These are phyloP conservation scores for Cadophora sp. DNA, from an alignment of 2,329 filamentous ascomycete species.

Conservation along the genomic window DNA sequence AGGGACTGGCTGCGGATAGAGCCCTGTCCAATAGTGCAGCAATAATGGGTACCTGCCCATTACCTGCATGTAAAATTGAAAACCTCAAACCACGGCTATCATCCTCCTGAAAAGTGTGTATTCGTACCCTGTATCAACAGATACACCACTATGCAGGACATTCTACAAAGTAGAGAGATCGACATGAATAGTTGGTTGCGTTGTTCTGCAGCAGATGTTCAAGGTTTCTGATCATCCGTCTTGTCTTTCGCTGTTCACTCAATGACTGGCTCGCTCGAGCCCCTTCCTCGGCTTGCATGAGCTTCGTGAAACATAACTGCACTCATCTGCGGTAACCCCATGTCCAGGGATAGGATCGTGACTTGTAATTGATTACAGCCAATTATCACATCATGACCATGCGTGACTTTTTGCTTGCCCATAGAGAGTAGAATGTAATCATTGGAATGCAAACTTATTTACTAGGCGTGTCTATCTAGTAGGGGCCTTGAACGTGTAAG, in stretches of 20 bases:
- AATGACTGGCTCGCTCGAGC: slow-evolving; percentile 15
- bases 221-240: slow-evolving; percentile 6
- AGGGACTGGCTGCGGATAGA: slow-evolving; percentile 3
- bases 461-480: neutral
- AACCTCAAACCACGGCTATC: neutral
- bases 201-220: slow-evolving; percentile 4
- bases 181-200: neutral
- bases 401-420: slow-evolving; percentile 5
- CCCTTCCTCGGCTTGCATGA: slow-evolving; percentile 19
- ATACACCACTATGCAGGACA: neutral
- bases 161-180: neutral
- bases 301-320: slow-evolving; percentile 23
- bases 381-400: slow-evolving; percentile 11
- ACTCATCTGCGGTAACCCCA: slow-evolving; percentile 11
- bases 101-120: neutral
- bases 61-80: neutral
- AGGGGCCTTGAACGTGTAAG: too few species aligned
- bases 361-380: slow-evolving; percentile 1
- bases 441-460: neutral
- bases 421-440: neutral
- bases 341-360: neutral
- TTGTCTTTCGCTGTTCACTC: neutral
- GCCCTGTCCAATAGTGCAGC: slow-evolving; percentile 11
- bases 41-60: neutral
- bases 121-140: neutral